A percentile compares a stretch with the other conserved stretches of the same genome.
Conservation (phyloP, 305 asterid species). For the Fraxinus xanthoxyloides region DNA sequence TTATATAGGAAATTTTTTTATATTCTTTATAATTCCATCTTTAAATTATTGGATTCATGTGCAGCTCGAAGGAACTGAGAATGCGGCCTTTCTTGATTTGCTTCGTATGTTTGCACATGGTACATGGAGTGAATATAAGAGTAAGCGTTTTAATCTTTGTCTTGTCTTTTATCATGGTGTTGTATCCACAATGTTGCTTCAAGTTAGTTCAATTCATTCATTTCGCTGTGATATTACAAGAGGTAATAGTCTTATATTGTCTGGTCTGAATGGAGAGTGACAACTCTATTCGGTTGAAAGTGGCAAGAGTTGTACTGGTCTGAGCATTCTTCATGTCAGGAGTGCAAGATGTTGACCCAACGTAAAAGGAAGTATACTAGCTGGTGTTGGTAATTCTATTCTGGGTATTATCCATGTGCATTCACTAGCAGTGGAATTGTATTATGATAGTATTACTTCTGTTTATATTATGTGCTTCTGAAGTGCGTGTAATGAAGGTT, state of each 20-base stretch:
- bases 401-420: not conserved
- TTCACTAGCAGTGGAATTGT: not conserved
- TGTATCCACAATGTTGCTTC: slow-evolving; percentile 4
- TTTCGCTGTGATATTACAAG: not conserved
- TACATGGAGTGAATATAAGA: slow-evolving; percentile 90
- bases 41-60: slow-evolving; percentile 15
- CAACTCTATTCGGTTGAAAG: not conserved
- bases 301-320: not conserved
- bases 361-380: not conserved
- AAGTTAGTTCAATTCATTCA: not conserved
- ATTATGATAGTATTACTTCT: not conserved
- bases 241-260: not conserved
- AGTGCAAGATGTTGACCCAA: slow-evolving; percentile 1
- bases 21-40: not conserved
- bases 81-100: slow-evolving; percentile 55
- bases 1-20: not conserved
- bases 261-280: not conserved
- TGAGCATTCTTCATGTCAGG: not conserved
- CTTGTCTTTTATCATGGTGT: not conserved
- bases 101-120: slow-evolving; percentile 87
- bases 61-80: slow-evolving; percentile 84
- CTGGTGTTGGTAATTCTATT: not conserved
- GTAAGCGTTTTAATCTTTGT: slow-evolving; percentile 39
- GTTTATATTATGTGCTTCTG: not conserved
- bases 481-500: not conserved